These are phyloP conservation scores for Ophiosphaerella korrae DNA, from an alignment of 2,329 filamentous ascomycete genomes.

Conservation along the genomic window DNA sequence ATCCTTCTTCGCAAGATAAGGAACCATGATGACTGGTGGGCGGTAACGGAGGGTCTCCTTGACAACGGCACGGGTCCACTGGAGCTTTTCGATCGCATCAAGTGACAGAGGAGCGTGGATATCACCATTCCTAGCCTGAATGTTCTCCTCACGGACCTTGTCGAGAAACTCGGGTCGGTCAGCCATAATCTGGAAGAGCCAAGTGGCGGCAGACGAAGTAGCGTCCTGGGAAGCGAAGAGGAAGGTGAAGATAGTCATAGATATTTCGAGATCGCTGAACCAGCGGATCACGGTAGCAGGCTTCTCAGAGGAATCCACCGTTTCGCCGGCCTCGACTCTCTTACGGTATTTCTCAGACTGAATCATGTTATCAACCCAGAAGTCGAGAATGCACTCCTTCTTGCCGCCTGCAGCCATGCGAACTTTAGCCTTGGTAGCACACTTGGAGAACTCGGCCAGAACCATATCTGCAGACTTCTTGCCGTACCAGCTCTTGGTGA, in stretches of 20 bases:
- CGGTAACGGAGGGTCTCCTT: slow-evolving; percentile 74
- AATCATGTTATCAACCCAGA: slow-evolving; percentile 81
- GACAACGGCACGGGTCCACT: slow-evolving; percentile 89
- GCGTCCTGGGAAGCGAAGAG: slow-evolving; percentile 97
- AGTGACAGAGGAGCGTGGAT: slow-evolving; percentile 72
- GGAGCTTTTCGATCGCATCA: slow-evolving; percentile 86
- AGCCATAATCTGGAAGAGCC: slow-evolving; percentile 93
- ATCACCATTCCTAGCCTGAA: slow-evolving; percentile 76
- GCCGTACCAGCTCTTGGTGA: slow-evolving; percentile 94
- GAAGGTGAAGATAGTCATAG: slow-evolving; percentile 93
- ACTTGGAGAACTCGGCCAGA: slow-evolving; percentile 84
- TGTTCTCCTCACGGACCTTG: slow-evolving; percentile 89
- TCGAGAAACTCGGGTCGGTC: slow-evolving; percentile 92
- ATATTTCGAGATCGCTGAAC: slow-evolving; percentile 89
- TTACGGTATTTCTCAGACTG: slow-evolving; percentile 82
- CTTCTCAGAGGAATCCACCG: slow-evolving; percentile 69
- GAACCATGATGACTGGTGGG: slow-evolving; percentile 95
- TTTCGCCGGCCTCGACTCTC: slow-evolving; percentile 73
- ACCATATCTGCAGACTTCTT: slow-evolving; percentile 96
- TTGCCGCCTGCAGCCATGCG: slow-evolving; percentile 88
- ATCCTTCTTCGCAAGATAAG: slow-evolving; percentile 90
- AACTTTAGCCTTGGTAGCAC: slow-evolving; percentile 89
- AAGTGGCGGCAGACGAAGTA: slow-evolving; percentile 89
- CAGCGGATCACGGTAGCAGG: slow-evolving; percentile 80
- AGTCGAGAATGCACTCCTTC: slow-evolving; percentile 91